These are phyloP conservation scores for Sordariomycetes sp. DNA, from an alignment of 2,329 filamentous ascomycete genomes.

Conservation along the genomic window DNA sequence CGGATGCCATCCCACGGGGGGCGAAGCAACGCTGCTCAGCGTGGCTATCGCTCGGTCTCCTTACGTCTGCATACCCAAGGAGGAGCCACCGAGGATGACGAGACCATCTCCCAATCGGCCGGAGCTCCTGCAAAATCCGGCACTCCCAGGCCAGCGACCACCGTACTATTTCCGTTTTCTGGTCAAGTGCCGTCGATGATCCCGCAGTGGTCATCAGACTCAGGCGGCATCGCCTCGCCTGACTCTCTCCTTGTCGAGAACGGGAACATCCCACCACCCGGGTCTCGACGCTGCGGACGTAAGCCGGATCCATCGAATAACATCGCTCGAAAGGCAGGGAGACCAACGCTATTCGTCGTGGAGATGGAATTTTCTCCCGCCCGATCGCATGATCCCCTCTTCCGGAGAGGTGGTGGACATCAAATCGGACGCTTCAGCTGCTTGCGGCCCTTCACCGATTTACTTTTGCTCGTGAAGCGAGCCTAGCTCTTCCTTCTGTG, in stretches of 20 bases:
- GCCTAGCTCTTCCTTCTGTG: neutral
- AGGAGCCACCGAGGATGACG: neutral
- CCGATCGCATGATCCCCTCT: neutral
- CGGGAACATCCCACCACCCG: neutral
- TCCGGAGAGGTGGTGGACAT: neutral
- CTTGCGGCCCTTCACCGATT: neutral
- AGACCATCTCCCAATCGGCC: neutral
- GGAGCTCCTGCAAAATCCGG: neutral
- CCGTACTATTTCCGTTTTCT: neutral
- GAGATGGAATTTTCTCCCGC: neutral
- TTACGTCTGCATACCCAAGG: neutral
- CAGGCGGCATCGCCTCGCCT: constrained; percentile 2
- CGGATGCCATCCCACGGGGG: neutral
- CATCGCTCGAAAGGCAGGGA: neutral
- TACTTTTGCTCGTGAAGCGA: neutral
- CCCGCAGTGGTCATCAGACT: constrained; percentile 1
- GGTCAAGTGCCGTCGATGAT: neutral
- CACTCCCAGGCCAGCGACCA: neutral
- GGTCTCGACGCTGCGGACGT: neutral
- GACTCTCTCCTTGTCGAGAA: neutral
- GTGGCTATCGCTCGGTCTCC: neutral
- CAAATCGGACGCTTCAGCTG: neutral
- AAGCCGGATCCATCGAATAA: neutral
- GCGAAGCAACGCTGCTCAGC: neutral
- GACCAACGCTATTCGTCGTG: neutral